Evolutionary conservation across 495 filamentous ascomycete species (phyloP).

Genomic region (Penicillium atrosanguineum): DNA sequence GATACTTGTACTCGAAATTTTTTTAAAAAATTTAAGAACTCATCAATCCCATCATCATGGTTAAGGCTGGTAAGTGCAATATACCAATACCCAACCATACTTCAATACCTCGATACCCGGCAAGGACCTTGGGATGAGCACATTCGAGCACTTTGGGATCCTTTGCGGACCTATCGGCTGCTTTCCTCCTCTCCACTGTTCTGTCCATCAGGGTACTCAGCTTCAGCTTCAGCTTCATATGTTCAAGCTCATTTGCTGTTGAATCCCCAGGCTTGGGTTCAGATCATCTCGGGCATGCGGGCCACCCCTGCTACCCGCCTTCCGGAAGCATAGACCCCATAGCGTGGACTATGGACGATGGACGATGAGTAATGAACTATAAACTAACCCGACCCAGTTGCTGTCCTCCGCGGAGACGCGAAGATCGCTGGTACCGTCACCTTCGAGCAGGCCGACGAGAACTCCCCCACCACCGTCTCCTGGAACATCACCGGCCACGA

Average conservation of each 20-base stretch:
- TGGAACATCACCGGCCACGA: slow-evolving; percentile 94
- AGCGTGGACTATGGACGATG: not conserved
- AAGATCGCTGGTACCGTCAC: slow-evolving; percentile 87
- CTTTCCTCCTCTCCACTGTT: slow-evolving; percentile 15
- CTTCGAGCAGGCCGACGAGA: slow-evolving; percentile 89
- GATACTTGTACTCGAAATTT: slow-evolving; percentile 5
- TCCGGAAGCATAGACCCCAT: slow-evolving; percentile 11
- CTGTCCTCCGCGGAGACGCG: slow-evolving; percentile 94
- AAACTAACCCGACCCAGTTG: slow-evolving; percentile 57
- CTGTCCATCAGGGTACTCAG: not conserved
- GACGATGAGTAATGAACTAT: no score
- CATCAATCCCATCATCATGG: slow-evolving; percentile 68
- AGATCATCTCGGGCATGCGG: not conserved
- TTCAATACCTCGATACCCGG: not conserved
- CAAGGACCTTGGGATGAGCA: slow-evolving; percentile 48
- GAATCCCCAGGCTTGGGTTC: not conserved
- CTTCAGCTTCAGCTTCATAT: not conserved
- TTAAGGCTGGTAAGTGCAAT: slow-evolving; percentile 81
- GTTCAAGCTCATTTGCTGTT: not conserved
- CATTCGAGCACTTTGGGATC: slow-evolving; percentile 53
- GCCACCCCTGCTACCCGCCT: slow-evolving; percentile 3
- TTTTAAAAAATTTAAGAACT: slow-evolving; percentile 9
- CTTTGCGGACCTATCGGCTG: slow-evolving; percentile 34
- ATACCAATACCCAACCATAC: slow-evolving; percentile 4
- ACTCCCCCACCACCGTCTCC: slow-evolving; percentile 74